Evolutionary conservation across 495 filamentous ascomycete species (phyloP).

Genomic region (Daldinia grandis): DNA sequence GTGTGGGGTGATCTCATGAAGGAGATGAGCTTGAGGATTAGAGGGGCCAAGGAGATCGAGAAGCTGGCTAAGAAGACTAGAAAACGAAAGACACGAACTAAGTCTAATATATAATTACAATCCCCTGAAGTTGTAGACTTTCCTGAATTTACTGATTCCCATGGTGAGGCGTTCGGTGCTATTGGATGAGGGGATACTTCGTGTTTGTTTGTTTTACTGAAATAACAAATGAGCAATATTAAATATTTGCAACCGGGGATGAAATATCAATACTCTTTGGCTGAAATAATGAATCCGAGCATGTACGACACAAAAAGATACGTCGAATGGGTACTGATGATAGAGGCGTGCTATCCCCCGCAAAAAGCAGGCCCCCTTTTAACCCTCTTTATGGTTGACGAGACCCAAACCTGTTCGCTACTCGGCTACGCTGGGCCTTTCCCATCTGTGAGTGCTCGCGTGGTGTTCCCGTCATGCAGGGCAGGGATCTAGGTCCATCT

Average conservation of each 20-base stretch:
- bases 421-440: constrained; percentile 21
- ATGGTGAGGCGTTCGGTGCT: constrained; percentile 14
- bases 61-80: constrained; percentile 68
- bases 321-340: not conserved
- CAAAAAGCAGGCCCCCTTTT: constrained; percentile 26
- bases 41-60: constrained; percentile 71
- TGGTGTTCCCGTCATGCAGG: constrained; percentile 39
- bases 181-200: not conserved
- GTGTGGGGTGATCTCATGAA: constrained; percentile 82
- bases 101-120: constrained; percentile 1
- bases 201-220: not conserved
- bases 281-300: not conserved
- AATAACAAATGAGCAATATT: too few relatives aligned
- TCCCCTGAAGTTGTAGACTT: not conserved
- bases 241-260: too few relatives aligned
- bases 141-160: not conserved
- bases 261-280: too few relatives aligned
- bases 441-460: constrained; percentile 29
- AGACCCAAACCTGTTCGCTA: constrained; percentile 34
- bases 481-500: constrained; percentile 21
- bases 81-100: constrained; percentile 36
- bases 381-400: constrained; percentile 18
- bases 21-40: constrained; percentile 75
- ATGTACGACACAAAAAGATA: constrained; percentile 22
- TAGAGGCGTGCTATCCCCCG: constrained; percentile 19